Conservation (phyloP, 2,329 filamentous ascomycete species). For the Pseudocercospora ulei region DNA sequence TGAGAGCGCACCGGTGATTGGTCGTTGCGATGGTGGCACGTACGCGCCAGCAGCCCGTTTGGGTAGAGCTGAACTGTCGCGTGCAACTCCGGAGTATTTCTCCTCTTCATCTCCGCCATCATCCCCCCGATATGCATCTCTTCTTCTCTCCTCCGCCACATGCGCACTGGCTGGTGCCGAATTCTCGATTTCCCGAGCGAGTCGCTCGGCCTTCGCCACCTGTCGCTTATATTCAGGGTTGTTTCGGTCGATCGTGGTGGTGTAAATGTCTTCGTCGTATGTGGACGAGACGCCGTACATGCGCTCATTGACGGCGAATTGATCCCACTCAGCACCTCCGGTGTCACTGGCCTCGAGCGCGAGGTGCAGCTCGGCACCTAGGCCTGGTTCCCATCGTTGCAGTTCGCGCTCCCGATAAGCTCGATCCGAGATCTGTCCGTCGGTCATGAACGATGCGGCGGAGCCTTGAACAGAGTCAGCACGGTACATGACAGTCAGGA, state of each 20-base stretch:
- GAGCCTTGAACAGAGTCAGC: conserved; percentile 43
- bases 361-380: conserved; percentile 47
- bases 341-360: conserved; percentile 48
- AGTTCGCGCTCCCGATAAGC: conserved; percentile 62
- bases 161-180: conserved; percentile 66
- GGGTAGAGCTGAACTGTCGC: conserved; percentile 53
- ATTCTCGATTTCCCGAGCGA: conserved; percentile 81
- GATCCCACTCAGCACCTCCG: conserved; percentile 60
- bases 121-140: conserved; percentile 55
- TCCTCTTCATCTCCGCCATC: conserved; percentile 78
- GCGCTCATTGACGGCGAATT: conserved; percentile 81
- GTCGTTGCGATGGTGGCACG: conserved; percentile 77
- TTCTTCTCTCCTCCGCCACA: conserved; percentile 72
- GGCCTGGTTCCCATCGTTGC: conserved; percentile 68
- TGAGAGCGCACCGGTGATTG: conserved; percentile 62
- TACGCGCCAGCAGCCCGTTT: conserved; percentile 62
- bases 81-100: conserved; percentile 90
- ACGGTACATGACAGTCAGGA: not conserved
- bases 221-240: conserved; percentile 73
- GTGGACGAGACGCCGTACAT: conserved; percentile 80
- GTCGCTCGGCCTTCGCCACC: conserved; percentile 66
- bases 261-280: conserved; percentile 92
- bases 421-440: conserved; percentile 64
- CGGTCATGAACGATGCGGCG: conserved; percentile 66
- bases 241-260: conserved; percentile 74